A percentile compares a stretch with the other conserved stretches of the same genome.
Evolutionary conservation across 805 yeast genomes (phyloP).

Genomic region (Komagataella phaffii): DNA sequence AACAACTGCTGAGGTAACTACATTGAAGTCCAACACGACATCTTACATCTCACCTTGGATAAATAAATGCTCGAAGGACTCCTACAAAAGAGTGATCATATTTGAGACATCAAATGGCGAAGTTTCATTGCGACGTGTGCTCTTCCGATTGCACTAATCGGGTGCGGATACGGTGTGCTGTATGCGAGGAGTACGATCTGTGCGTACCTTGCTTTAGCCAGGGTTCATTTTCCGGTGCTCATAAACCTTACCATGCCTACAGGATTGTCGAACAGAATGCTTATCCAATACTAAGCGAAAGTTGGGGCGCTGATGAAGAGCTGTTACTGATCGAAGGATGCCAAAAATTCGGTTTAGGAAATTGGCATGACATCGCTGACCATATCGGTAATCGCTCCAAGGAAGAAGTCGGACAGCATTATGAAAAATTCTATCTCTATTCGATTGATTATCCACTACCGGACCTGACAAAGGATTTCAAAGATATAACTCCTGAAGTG

Average conservation of each 20-base stretch:
- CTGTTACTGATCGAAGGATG: constrained; percentile 79
- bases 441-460: constrained; percentile 79
- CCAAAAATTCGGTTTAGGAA: constrained; percentile 84
- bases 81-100: too few species aligned
- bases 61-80: too few species aligned
- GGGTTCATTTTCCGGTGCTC: constrained; percentile 70
- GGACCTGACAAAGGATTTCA: constrained; percentile 61
- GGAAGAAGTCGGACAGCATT: constrained; percentile 85
- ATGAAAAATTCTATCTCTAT: constrained; percentile 55
- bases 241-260: constrained; percentile 91
- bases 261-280: constrained; percentile 88
- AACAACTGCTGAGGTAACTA: not conserved
- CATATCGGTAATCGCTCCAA: constrained; percentile 86
- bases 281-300: constrained; percentile 78
- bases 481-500: constrained; percentile 46
- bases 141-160: constrained; percentile 92
- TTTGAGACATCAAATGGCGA: constrained; percentile 17
- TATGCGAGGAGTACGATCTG: constrained; percentile 86
- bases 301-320: constrained; percentile 99
- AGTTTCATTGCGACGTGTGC: constrained; percentile 90
- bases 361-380: constrained; percentile 97
- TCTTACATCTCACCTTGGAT: constrained; percentile 7
- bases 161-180: constrained; percentile 84
- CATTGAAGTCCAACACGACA: not conserved
- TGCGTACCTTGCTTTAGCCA: constrained; percentile 95